Base-by-base conservation (phyloP, 805 yeast genomes). In the Ogataea methanolica region DNA sequence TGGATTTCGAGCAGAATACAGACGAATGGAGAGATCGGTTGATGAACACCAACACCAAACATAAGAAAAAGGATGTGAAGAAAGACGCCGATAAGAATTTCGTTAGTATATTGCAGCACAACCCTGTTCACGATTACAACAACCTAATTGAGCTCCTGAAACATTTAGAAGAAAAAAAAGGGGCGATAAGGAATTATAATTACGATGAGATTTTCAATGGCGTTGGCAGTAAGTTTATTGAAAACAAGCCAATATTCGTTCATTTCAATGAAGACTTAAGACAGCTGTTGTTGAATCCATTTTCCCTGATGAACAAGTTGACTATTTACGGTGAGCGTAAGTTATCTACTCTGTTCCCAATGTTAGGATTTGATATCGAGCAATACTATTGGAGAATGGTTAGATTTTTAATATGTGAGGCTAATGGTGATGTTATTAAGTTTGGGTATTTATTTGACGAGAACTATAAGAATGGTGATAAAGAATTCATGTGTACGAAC, bases 331-430 rank as follows among this genome's bases (percentile, higher is more conserved):
- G 44, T 5, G 44, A 42, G 14, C 23, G 44, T 5, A 42, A 34
- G 17, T 11, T 42, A 14, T 42, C 44, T 3, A 48, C 23, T 8
- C n/a, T 11, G n/a, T 46, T 43, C 35, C 44, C 44, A 21, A 7
- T 38, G 12, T 31, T 38, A 19, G 29, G 33, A 4, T 48, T 36
- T 37, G 54, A 51, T 33, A 42, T 51, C 17, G 58, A 55, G 33
- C 46, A 49, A 19, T 39, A 37, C 33, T 47, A 53, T 21, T 55
- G 58, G 58, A 47, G 47, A 41, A 45, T 46, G 22, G 47, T 51
- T 39, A 41, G 46, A 19, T 41, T 48, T 23, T 46, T 50, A 12
- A 21, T 55, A 11, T 55, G 58, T 44, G 52, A 46, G n/a, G 15
- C 19, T 17, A 39, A 39, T 14, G 2, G 3, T 29, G 42, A 44